Conservation (phyloP, 2,329 filamentous ascomycete species). For the Sporothrix inflata region DNA sequence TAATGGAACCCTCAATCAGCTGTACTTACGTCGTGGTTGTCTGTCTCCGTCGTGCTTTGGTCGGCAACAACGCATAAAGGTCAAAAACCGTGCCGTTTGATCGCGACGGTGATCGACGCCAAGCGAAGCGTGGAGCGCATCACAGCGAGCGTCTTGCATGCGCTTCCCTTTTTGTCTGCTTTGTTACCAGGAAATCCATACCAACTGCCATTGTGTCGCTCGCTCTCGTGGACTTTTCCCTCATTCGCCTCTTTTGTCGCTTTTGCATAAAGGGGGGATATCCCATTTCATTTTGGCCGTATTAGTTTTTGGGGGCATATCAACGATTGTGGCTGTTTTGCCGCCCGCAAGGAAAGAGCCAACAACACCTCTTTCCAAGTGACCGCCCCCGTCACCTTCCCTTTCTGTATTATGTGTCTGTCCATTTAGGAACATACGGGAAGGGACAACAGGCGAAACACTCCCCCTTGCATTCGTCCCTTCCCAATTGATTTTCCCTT, state of each 20-base stretch:
- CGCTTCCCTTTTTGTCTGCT: background rate
- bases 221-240: background rate
- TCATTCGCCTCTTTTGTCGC: background rate
- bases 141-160: background rate
- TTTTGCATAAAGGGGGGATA: background rate
- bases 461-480: background rate
- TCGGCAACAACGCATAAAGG: conserved; percentile 7
- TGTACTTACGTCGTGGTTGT: background rate
- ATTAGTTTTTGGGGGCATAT: background rate
- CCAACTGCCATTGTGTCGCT: background rate
- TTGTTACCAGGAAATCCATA: background rate
- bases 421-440: background rate
- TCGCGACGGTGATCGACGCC: conserved; percentile 21
- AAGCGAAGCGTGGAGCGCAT: conserved; percentile 5
- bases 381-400: background rate
- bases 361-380: background rate
- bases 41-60: background rate
- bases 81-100: conserved; percentile 15
- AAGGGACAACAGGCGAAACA: background rate
- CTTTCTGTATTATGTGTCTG: background rate
- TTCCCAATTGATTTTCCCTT: background rate
- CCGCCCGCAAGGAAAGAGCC: background rate
- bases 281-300: background rate
- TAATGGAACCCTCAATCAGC: background rate
- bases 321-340: background rate